Conservation (phyloP, 2,329 filamentous ascomycete genomes). For the Helotiales sp. region DNA sequence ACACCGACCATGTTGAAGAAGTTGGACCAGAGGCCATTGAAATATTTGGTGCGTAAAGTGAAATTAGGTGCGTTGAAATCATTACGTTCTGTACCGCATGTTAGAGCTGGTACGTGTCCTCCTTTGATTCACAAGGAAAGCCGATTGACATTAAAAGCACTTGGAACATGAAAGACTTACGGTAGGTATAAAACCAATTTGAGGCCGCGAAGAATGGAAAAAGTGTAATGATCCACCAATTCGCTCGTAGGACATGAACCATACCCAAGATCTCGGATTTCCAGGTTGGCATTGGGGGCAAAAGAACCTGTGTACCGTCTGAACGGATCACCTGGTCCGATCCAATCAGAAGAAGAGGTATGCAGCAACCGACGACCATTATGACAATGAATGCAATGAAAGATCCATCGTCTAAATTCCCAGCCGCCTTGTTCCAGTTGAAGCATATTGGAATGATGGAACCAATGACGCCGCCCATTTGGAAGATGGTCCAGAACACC, state of each 20-base stretch:
- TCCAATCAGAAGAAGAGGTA: neutral
- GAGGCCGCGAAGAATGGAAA: neutral
- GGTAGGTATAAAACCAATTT: neutral
- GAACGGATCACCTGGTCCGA: neutral
- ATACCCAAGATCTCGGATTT: neutral
- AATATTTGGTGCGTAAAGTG: neutral
- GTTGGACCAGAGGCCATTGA: neutral
- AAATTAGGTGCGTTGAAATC: neutral
- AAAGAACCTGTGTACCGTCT: neutral
- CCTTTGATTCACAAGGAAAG: too few species aligned
- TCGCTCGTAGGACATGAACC: neutral
- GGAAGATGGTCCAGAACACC: neutral
- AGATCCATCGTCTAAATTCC: conserved; percentile 3
- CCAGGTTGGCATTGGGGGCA: conserved; percentile 1
- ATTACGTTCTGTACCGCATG: neutral
- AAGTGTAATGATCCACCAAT: neutral
- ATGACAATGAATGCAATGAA: neutral
- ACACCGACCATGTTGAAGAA: conserved; percentile 1
- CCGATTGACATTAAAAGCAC: too few species aligned
- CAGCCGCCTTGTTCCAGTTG: neutral
- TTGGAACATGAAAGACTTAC: neutral
- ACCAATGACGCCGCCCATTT: neutral
- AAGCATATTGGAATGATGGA: neutral
- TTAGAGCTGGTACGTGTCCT: neutral
- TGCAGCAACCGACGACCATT: neutral